A percentile compares a stretch with the other conserved stretches of the same genome.
Evolutionary conservation across 164 flowering plant species (phyloP).

Genomic region (Stephania yunnanensis): DNA sequence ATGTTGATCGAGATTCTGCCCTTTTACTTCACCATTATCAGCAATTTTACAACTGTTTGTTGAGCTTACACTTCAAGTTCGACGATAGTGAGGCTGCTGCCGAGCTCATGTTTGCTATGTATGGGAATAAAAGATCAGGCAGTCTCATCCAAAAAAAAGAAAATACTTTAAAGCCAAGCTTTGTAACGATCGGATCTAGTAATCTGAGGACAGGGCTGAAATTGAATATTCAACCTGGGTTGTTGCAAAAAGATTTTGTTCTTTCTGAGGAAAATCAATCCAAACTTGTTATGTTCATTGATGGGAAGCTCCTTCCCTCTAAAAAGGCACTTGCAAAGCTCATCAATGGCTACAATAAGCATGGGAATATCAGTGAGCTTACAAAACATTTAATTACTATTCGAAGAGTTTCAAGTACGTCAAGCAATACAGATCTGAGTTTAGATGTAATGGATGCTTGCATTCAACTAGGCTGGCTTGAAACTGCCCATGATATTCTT

Average conservation of each 20-base stretch:
- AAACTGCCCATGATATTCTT: constrained; percentile 76
- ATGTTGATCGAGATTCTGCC: constrained; percentile 36
- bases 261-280: constrained; percentile 25
- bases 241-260: constrained; percentile 40
- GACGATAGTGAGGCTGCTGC: constrained; percentile 70
- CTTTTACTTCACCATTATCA: constrained; percentile 39
- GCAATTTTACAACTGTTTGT: constrained; percentile 58
- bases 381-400: constrained; percentile 49
- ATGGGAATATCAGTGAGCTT: constrained; percentile 36
- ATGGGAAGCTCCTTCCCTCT: constrained; percentile 50
- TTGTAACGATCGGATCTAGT: constrained; percentile 55
- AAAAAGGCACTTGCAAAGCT: constrained; percentile 60
- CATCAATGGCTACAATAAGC: constrained; percentile 35
- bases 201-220: constrained; percentile 46
- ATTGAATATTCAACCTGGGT: constrained; percentile 44
- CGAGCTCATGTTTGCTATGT: constrained; percentile 43
- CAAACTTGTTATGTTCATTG: constrained; percentile 31
- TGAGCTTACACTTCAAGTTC: constrained; percentile 69
- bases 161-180: constrained; percentile 25
- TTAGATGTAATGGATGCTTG: constrained; percentile 56
- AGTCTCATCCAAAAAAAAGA: constrained; percentile 1
- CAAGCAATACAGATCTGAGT: constrained; percentile 25
- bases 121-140: constrained; percentile 15
- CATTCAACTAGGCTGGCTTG: constrained; percentile 62
- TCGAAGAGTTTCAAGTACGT: constrained; percentile 21